Percentiles rank a stretch among this genome's conserved stretches.
These are phyloP conservation scores for Hemileccinum impolitum DNA, from an alignment of 768 basidiomycete species.

Conservation along the genomic window DNA sequence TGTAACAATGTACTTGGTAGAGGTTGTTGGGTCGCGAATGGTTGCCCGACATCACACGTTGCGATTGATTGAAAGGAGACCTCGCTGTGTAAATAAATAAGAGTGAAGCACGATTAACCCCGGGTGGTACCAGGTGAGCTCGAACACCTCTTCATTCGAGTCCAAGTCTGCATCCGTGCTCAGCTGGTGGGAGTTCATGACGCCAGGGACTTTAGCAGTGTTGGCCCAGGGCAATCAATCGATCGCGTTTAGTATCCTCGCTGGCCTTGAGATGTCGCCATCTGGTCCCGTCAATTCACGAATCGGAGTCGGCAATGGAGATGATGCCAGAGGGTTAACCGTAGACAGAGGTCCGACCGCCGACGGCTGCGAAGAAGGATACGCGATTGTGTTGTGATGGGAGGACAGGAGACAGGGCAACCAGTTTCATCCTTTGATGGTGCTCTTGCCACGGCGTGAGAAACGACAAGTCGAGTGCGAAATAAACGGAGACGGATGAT, in stretches of 20 bases:
- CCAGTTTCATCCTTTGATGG: slow-evolving; percentile 47
- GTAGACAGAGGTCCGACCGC: slow-evolving; percentile 74
- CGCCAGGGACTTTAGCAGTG: not conserved
- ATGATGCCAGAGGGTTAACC: slow-evolving; percentile 13
- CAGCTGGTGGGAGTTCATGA: too few relatives aligned
- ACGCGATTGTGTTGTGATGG: slow-evolving; percentile 3
- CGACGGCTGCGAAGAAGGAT: slow-evolving; percentile 47
- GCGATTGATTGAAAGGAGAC: slow-evolving; percentile 6
- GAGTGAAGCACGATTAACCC: too few relatives aligned
- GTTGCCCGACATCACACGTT: slow-evolving; percentile 3
- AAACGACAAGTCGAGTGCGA: not conserved
- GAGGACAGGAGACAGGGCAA: slow-evolving; percentile 18
- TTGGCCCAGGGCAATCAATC: not conserved
- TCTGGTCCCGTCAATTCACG: too few relatives aligned
- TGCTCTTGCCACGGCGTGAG: slow-evolving; percentile 32
- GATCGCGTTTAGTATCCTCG: not conserved
- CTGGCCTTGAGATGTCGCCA: too few relatives aligned
- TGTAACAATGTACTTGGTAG: slow-evolving; percentile 26
- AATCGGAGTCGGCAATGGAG: too few relatives aligned
- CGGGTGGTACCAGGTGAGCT: too few relatives aligned
- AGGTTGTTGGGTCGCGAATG: slow-evolving; percentile 3
- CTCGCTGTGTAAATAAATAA: too few relatives aligned
- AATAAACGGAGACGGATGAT: slow-evolving; percentile 45
- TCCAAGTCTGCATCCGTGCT: too few relatives aligned
- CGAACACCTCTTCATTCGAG: too few relatives aligned